Evolutionary conservation across 441 rosid genomes (phyloP), one percentile per base, ranked within the genome.

Genomic region (Daphne laureola): DNA sequence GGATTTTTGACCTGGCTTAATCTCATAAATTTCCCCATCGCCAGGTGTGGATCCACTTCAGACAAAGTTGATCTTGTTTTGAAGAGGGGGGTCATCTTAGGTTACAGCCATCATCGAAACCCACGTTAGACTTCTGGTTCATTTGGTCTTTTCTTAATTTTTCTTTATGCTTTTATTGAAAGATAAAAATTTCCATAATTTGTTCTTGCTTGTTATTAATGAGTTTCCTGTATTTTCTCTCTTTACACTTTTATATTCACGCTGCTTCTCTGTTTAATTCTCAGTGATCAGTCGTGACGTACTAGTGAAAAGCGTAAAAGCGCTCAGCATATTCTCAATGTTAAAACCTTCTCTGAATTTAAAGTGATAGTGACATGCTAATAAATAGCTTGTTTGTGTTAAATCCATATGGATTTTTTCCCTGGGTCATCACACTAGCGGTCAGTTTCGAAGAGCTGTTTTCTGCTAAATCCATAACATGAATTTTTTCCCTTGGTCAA

Each of bases 1-100:
- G 79, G 63, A 47, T 59, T 68, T 70, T 64, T 57, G 54, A n/a
- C 53, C 76, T 68, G 58, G 38, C 65, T 51, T 62, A 27, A 53
- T 53, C 65, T 72, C 67, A 26, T 62, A 64, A 35, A 51, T 58
- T 65, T 66, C 51, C 17, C 70, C 70, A 62, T 63, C 70, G 59
- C 55, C 60, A 25, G 66, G 53, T 61, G 49, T 74, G 55, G 72
- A 59, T 51, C 59, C 43, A 27, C 56, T 18, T 56, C 43, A 35
- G 40, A 23, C 53, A 58, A 57, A 63, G 66, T 35, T 67, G 66
- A 53, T 65, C 63, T 57, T 43, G 45, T 46, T 63, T 49, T 31
- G 35, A 55, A 61, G 54, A 51, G 54, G 53, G 43, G 31, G 49
- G 53, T 67, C 55, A 55, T 53, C 14, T 60, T 72, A 70, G 75